A percentile compares a stretch with the other conserved stretches of the same genome.
phyloP scores from a whole-genome alignment of 2,329 filamentous ascomycete genomes.

The Diplodia corticola region DNA sequence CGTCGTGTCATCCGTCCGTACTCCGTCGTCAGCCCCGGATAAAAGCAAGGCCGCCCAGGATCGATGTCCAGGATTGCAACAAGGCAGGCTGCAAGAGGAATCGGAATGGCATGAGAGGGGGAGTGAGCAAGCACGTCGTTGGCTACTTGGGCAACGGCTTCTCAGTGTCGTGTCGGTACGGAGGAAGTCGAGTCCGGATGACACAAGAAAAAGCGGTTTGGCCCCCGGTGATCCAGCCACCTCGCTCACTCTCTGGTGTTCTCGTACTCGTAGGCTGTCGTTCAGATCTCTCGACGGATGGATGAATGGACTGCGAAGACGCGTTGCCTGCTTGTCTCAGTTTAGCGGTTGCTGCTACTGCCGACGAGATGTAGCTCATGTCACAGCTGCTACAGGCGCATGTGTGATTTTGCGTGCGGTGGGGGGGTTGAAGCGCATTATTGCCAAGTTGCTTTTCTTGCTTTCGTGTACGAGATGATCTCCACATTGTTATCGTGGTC shows the following conservation, averaged over 20 bases:
- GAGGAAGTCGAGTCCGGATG: neutral
- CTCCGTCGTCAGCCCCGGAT: neutral
- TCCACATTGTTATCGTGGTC: constrained; percentile 19
- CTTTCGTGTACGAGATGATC: neutral
- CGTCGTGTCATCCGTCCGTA: constrained; percentile 5
- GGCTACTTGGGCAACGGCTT: neutral
- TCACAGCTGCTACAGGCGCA: neutral
- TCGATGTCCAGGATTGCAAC: neutral
- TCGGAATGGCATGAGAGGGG: neutral
- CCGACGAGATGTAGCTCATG: neutral
- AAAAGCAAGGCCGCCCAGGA: neutral
- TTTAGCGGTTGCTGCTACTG: neutral
- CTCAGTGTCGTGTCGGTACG: neutral
- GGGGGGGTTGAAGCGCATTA: neutral
- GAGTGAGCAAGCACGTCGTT: neutral
- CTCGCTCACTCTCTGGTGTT: neutral
- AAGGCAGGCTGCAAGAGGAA: neutral
- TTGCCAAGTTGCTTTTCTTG: constrained; percentile 16
- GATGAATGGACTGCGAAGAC: neutral
- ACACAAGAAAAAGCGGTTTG: neutral
- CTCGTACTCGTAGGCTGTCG: neutral
- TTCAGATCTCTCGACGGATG: neutral
- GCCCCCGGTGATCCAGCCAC: neutral
- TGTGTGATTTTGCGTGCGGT: neutral
- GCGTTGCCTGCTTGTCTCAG: neutral